phyloP scores from a whole-genome alignment of 805 yeast genomes.

The Saturnispora saitoi region DNA sequence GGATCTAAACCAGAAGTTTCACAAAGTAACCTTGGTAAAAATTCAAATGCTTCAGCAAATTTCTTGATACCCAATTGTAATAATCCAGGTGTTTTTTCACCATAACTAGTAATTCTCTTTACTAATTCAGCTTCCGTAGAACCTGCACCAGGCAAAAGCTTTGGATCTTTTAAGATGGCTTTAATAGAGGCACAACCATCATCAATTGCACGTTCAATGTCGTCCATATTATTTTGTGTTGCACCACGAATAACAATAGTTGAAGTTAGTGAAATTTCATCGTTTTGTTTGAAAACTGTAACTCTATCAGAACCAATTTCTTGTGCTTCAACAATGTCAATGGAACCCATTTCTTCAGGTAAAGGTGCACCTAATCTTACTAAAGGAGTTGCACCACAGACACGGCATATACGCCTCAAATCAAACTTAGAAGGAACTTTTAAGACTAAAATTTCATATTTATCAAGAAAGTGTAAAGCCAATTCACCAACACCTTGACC shows the following conservation, averaged over 20 bases:
- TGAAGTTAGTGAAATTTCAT: slow-evolving; percentile 66
- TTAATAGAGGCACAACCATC: slow-evolving; percentile 92
- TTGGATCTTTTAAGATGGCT: slow-evolving; percentile 73
- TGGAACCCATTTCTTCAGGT: slow-evolving; percentile 85
- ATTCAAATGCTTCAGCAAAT: slow-evolving; percentile 91
- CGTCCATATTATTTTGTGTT: slow-evolving; percentile 87
- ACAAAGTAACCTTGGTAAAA: slow-evolving; percentile 83
- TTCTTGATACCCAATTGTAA: slow-evolving; percentile 89
- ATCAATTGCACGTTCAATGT: slow-evolving; percentile 93
- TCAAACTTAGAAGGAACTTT: slow-evolving; percentile 93
- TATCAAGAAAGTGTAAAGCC: slow-evolving; percentile 86
- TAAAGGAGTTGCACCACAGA: slow-evolving; percentile 94
- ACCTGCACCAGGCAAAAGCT: slow-evolving; percentile 93
- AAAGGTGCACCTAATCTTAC: slow-evolving; percentile 92
- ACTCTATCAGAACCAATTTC: slow-evolving; percentile 98
- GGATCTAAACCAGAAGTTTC: slow-evolving; percentile 93
- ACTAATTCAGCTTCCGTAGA: slow-evolving; percentile 87
- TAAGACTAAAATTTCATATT: slow-evolving; percentile 75
- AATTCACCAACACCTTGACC: slow-evolving; percentile 91
- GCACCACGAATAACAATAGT: slow-evolving; percentile 95
- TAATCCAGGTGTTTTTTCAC: slow-evolving; percentile 91
- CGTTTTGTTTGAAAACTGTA: slow-evolving; percentile 79
- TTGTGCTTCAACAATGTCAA: slow-evolving; percentile 80
- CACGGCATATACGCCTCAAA: slow-evolving; percentile 86
- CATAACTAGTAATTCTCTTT: slow-evolving; percentile 67